These are phyloP conservation scores for Verticillium alfalfae DNA, from an alignment of 2,329 filamentous ascomycete genomes.

Conservation along the genomic window DNA sequence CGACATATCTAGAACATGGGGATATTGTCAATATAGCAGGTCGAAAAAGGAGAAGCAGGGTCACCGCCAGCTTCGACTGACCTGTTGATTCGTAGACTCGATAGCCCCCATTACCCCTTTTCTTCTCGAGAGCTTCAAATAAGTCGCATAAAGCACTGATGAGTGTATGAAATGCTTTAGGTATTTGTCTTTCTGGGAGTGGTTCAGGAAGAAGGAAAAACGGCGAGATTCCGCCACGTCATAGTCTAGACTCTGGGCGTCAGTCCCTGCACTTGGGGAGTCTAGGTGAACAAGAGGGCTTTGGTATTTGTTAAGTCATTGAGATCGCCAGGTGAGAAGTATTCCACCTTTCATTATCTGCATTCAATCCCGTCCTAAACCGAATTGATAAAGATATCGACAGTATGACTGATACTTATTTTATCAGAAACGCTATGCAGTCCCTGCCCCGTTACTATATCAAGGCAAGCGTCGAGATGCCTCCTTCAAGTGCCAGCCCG, in stretches of 20 bases:
- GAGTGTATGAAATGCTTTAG: background rate
- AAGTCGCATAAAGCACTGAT: background rate
- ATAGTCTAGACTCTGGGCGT: background rate
- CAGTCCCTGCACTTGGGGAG: background rate
- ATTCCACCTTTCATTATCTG: background rate
- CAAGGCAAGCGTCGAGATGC: background rate
- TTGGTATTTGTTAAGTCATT: background rate
- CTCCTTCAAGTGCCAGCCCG: background rate
- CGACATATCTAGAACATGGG: background rate
- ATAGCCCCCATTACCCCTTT: background rate
- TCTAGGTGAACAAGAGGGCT: background rate
- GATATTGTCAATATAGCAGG: background rate
- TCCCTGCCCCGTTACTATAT: background rate
- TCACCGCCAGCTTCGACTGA: background rate
- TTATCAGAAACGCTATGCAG: background rate
- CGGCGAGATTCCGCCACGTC: background rate
- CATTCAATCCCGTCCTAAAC: background rate
- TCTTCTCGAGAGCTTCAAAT: background rate
- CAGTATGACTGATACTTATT: background rate
- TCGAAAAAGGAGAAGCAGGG: background rate
- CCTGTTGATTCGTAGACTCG: background rate
- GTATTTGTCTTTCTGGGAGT: background rate
- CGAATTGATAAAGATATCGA: background rate
- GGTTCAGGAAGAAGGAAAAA: background rate
- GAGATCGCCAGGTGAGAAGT: background rate